These are phyloP conservation scores for Coelastrella sp. DNA, from an alignment of 139 green algal genomes.

Conservation along the genomic window DNA sequence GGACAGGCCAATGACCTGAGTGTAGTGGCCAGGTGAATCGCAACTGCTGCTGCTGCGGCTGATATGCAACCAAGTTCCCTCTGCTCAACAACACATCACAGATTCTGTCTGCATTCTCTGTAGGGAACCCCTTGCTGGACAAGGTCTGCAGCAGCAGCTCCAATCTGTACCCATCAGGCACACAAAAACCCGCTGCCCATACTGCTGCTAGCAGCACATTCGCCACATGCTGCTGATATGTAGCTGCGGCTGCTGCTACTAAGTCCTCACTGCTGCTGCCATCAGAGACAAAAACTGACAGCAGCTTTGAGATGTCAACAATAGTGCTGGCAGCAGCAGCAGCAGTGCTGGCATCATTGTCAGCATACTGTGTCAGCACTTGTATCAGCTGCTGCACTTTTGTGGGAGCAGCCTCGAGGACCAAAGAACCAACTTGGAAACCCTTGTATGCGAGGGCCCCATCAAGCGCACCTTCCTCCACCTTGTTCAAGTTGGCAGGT, in stretches of 20 bases:
- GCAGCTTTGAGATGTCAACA: not conserved
- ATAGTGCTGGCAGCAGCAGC: not conserved
- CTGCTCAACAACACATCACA: not conserved
- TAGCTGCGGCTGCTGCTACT: not conserved
- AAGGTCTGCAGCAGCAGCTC: not conserved
- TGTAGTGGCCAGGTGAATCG: not conserved
- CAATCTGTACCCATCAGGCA: slow-evolving; percentile 6
- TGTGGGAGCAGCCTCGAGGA: not conserved
- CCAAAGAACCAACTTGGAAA: not conserved
- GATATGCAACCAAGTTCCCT: not conserved
- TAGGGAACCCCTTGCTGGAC: not conserved
- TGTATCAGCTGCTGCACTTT: slow-evolving; percentile 18
- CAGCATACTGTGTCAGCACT: not conserved
- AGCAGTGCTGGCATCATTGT: not conserved
- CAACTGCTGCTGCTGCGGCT: slow-evolving; percentile 38
- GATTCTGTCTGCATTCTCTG: not conserved
- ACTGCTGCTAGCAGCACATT: slow-evolving; percentile 37
- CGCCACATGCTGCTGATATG: slow-evolving; percentile 22
- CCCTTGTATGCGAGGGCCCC: not conserved
- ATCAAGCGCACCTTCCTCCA: not conserved
- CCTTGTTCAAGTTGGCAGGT: slow-evolving; percentile 9
- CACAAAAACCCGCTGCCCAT: slow-evolving; percentile 28
- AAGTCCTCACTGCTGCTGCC: not conserved
- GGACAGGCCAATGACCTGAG: not conserved
- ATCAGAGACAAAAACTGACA: not conserved